phyloP scores from a whole-genome alignment of 2,329 filamentous ascomycete genomes.

The Aureobasidium namibiae region DNA sequence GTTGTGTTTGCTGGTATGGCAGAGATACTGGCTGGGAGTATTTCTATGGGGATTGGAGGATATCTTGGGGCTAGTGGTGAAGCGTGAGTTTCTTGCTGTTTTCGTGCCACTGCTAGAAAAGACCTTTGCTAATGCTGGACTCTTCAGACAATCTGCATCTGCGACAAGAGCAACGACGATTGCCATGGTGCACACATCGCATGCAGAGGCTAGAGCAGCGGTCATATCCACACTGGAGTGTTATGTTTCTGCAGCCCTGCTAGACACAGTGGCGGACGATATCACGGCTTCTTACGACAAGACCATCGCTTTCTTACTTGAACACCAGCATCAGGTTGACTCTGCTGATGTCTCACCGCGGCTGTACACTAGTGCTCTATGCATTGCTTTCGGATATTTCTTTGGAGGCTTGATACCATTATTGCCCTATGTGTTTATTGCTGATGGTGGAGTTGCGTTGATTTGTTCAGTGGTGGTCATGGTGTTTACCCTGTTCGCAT shows the following conservation, averaged over 20 bases:
- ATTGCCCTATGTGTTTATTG: constrained; percentile 57
- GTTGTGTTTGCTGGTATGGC: constrained; percentile 35
- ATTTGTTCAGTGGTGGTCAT: constrained; percentile 54
- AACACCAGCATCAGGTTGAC: constrained; percentile 36
- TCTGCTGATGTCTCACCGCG: constrained; percentile 34
- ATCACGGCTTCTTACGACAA: background rate
- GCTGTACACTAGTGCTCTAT: constrained; percentile 49
- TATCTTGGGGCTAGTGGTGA: constrained; percentile 42
- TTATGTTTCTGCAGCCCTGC: background rate
- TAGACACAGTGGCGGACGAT: background rate
- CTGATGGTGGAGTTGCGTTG: constrained; percentile 40
- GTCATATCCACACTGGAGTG: background rate
- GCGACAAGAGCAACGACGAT: constrained; percentile 37
- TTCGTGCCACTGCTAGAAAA: too few species aligned
- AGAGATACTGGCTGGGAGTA: constrained; percentile 33
- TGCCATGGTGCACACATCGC: background rate
- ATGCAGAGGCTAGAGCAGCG: background rate
- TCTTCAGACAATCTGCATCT: constrained; percentile 34
- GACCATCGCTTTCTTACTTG: background rate
- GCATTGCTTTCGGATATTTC: constrained; percentile 62
- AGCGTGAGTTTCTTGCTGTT: constrained; percentile 25
- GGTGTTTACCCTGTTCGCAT: constrained; percentile 51
- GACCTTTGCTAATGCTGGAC: background rate
- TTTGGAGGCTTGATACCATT: constrained; percentile 63
- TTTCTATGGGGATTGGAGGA: constrained; percentile 36